Base-by-base conservation (phyloP, 257 asterid genomes). In the Solanum chmielewskii region DNA sequence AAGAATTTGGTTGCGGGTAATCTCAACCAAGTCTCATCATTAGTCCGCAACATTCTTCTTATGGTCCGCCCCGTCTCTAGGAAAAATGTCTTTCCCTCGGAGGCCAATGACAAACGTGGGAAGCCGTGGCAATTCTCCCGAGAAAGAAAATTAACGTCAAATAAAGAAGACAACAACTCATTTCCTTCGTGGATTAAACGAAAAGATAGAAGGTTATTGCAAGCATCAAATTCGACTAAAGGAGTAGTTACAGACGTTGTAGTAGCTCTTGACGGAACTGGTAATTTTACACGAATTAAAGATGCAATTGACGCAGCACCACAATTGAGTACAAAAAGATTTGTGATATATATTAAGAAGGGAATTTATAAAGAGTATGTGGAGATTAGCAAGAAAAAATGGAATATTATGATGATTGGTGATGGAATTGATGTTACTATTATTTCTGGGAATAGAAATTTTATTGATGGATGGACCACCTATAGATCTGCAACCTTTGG, bases 401-500 rank as follows among this genome's bases (percentile, higher is more conserved):
- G 93, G 95, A 92, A 94, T 73, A 87, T 94, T 18, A 89, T 93
- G 94, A 33, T 94, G 92, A 84, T 92, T 31, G 98, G 98, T 82
- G 98, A 94, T 44, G 98, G 98, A 47, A 88, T 92, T 41, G 95
- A 91, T 82, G 91, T 66, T n/a, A 94, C 98, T 1, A 81, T 93
- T 73, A 87, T 94, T 66, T 78, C 98, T 37, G 98, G 98, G 21
- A 92, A 92, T 83, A 91, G 92, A 10, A 93, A 83, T 92, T 89
- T 73, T 78, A 33, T 87, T 35, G 98, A 92, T 80, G 96, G 94
- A 23, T 93, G 94, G 94, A 92, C 96, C 86, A 94, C 98, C 2
- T 93, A 91, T 83, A 88, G 94, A 45, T 87, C 94, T 27, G 98
- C 98, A 73, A 94, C 98, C 56, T 94, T 94, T 37, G 98, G 98